phyloP scores from a whole-genome alignment of 306 rosid genomes.

The Cucurbita moschata region DNA sequence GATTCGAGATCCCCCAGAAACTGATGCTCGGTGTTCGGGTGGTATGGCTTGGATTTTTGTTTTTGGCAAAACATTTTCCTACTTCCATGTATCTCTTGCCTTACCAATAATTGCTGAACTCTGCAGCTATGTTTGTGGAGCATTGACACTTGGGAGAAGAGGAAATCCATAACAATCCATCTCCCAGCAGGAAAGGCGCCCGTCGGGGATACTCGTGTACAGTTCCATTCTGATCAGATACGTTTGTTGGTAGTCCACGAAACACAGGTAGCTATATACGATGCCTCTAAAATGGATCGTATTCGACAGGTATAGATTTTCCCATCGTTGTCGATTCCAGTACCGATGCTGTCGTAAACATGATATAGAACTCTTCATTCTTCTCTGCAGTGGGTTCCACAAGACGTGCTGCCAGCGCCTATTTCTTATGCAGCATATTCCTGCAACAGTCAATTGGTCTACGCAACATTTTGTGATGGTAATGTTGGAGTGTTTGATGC shows the following conservation, averaged over 20 bases:
- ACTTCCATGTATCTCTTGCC: background rate
- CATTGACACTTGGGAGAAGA: conserved; percentile 94
- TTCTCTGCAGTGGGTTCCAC: conserved; percentile 79
- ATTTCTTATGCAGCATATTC: conserved; percentile 66
- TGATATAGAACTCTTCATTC: conserved; percentile 6
- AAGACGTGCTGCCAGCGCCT: conserved; percentile 50
- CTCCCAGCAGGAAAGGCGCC: conserved; percentile 58
- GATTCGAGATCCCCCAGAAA: background rate
- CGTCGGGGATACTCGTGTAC: conserved; percentile 63
- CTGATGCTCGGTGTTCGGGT: background rate
- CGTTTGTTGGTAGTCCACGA: conserved; percentile 68
- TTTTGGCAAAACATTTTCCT: background rate
- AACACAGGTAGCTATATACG: conserved; percentile 76
- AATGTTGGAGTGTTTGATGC: conserved; percentile 75
- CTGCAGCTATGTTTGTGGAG: conserved; percentile 74
- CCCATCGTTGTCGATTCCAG: background rate
- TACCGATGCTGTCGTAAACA: background rate
- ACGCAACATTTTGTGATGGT: conserved; percentile 56
- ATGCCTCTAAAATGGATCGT: conserved; percentile 77
- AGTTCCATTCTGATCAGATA: conserved; percentile 63
- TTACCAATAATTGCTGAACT: conserved; percentile 7
- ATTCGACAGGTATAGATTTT: conserved; percentile 50
- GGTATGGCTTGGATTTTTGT: background rate
- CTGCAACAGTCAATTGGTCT: conserved; percentile 54
- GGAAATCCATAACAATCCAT: conserved; percentile 49